phyloP scores from a whole-genome alignment of 2,329 filamentous ascomycete species.

The Fusarium stilboides region DNA sequence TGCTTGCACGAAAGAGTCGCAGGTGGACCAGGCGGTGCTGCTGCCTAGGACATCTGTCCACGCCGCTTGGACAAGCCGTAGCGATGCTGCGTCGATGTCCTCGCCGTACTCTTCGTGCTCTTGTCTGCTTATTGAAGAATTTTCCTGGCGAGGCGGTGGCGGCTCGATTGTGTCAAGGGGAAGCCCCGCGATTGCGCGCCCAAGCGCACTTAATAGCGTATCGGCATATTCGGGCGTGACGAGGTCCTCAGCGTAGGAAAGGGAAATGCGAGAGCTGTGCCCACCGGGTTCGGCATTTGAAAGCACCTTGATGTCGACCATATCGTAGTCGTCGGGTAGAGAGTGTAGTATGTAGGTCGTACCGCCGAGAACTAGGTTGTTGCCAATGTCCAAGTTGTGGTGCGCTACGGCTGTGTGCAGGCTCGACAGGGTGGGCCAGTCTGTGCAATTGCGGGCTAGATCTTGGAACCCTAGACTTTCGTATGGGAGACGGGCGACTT shows the following conservation, averaged over 20 bases:
- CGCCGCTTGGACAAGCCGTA: conserved; percentile 10
- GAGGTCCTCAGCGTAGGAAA: conserved; percentile 14
- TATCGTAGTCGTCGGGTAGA: conserved; percentile 16
- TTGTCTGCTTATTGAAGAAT: conserved; percentile 13
- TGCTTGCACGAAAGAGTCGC: conserved; percentile 13
- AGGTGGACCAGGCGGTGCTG: conserved; percentile 14
- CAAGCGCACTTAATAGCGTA: conserved; percentile 16
- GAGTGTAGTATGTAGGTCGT: conserved; percentile 14
- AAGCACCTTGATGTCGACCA: conserved; percentile 15
- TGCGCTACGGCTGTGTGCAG: conserved; percentile 17
- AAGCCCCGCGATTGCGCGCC: conserved; percentile 17
- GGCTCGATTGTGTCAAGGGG: conserved; percentile 14
- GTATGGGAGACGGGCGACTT: conserved; percentile 15
- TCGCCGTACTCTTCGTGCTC: conserved; percentile 9
- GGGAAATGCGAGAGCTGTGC: conserved; percentile 19
- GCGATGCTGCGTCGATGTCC: conserved; percentile 13
- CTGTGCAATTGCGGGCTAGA: conserved; percentile 18
- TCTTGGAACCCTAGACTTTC: conserved; percentile 20
- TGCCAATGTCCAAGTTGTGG: conserved; percentile 18
- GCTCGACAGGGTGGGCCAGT: conserved; percentile 12
- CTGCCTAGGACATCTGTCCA: conserved; percentile 16
- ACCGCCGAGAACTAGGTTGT: conserved; percentile 9
- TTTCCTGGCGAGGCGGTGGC: conserved; percentile 6
- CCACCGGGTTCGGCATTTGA: conserved; percentile 18
- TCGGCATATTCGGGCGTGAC: conserved; percentile 19